These are phyloP conservation scores for Linum tenue DNA, from an alignment of 345 rosid species.

Conservation along the genomic window DNA sequence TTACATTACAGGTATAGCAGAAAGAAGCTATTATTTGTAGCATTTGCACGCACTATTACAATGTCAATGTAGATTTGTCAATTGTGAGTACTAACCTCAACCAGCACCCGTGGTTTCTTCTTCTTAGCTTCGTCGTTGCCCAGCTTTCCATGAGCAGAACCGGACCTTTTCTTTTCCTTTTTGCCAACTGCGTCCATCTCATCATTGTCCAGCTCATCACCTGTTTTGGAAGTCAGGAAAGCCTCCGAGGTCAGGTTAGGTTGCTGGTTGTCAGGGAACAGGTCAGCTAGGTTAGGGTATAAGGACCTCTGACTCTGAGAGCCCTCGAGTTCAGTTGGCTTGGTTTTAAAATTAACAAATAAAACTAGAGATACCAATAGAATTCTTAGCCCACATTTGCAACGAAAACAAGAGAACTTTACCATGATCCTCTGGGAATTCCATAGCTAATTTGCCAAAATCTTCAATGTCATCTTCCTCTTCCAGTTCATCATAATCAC, in stretches of 20 bases:
- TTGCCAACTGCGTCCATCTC: neutral
- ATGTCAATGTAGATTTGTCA: too few species aligned
- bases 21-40: neutral
- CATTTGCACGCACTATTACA: neutral
- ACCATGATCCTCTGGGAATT: slow-evolving; percentile 24
- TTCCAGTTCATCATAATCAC: slow-evolving; percentile 51
- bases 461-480: slow-evolving; percentile 94
- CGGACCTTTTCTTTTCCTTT: neutral
- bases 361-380: neutral
- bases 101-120: slow-evolving; percentile 3
- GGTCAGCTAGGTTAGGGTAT: neutral
- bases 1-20: neutral
- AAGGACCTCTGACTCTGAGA: neutral
- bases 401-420: slow-evolving; percentile 3
- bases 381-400: neutral
- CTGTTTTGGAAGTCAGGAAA: neutral
- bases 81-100: neutral
- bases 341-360: too few species aligned
- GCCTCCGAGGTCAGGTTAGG: neutral
- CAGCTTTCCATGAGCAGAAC: neutral
- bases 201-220: neutral
- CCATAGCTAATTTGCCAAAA: slow-evolving; percentile 35
- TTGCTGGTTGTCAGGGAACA: too few species aligned
- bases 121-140: neutral
- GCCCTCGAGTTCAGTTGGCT: neutral